Conservation (phyloP, 305 asterid species). For the Stenogyne calaminthoides region DNA sequence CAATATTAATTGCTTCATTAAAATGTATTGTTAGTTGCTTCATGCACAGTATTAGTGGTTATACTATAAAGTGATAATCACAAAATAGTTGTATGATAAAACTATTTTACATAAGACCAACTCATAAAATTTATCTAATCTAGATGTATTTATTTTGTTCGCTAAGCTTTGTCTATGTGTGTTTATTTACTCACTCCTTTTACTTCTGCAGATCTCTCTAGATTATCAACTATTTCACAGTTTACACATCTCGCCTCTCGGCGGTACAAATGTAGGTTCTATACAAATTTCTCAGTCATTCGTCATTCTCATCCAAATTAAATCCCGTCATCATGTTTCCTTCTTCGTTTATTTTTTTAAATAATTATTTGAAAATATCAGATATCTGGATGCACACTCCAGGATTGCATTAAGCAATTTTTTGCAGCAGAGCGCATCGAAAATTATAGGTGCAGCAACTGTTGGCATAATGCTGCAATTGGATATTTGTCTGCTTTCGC, state of each 20-base stretch:
- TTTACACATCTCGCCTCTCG: constrained; percentile 73
- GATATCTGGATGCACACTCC: constrained; percentile 74
- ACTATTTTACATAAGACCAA: too few relatives aligned
- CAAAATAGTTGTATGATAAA: too few relatives aligned
- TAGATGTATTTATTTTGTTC: constrained; percentile 6
- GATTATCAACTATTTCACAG: constrained; percentile 80
- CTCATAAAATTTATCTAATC: background rate
- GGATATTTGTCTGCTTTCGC: constrained; percentile 48
- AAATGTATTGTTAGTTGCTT: too few relatives aligned
- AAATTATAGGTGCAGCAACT: constrained; percentile 76
- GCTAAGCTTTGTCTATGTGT: background rate
- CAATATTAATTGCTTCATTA: too few relatives aligned
- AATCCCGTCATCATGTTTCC: constrained; percentile 26
- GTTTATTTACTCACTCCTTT: background rate
- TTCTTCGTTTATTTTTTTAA: background rate
- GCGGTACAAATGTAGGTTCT: constrained; percentile 64
- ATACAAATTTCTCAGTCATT: constrained; percentile 1
- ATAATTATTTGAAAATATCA: constrained; percentile 28
- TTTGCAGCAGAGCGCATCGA: constrained; percentile 70
- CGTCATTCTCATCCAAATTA: constrained; percentile 6
- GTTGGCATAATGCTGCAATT: constrained; percentile 89
- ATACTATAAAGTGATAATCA: too few relatives aligned
- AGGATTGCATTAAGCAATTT: constrained; percentile 67
- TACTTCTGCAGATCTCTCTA: constrained; percentile 64
- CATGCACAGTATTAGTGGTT: too few relatives aligned